Evolutionary conservation across 208 protist species (phyloP).

Genomic region (Leishmania martiniquensis): DNA sequence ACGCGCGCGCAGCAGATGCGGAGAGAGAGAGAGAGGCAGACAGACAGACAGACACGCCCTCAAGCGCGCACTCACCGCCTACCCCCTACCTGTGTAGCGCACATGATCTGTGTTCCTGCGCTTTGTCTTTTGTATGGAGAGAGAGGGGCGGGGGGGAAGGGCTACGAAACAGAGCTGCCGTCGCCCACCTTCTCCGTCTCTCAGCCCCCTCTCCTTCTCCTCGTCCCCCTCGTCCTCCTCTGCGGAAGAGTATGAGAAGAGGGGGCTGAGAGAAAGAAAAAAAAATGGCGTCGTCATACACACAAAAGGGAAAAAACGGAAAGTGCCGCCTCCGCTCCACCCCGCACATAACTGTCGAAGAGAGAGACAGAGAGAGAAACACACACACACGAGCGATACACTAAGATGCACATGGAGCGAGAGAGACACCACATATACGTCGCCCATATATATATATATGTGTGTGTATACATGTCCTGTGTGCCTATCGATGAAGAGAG

Average conservation of each 20-base stretch:
- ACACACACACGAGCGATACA: not conserved
- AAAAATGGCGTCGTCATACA: not conserved
- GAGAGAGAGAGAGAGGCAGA: too few relatives aligned
- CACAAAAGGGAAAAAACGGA: not conserved
- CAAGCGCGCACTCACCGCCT: too few relatives aligned
- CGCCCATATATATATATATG: too few relatives aligned
- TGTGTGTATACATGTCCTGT: too few relatives aligned
- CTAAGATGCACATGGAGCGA: slow-evolving; percentile 3
- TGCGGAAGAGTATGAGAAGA: not conserved
- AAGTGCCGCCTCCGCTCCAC: too few relatives aligned
- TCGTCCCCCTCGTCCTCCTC: not conserved
- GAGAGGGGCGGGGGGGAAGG: not conserved
- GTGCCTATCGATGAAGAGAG: slow-evolving; percentile 9
- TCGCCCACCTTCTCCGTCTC: not conserved
- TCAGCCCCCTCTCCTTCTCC: not conserved
- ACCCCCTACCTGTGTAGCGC: too few relatives aligned
- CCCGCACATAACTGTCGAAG: too few relatives aligned
- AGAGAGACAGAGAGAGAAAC: slow-evolving; percentile 5
- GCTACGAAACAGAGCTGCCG: not conserved
- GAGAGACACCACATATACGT: not conserved
- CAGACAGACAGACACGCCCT: too few relatives aligned
- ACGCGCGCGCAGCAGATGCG: too few relatives aligned
- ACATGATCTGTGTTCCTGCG: too few relatives aligned
- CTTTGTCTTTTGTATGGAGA: too few relatives aligned
- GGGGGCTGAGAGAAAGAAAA: not conserved